phyloP scores from a whole-genome alignment of 2,329 filamentous ascomycete species.

The Aureobasidium sp. region DNA sequence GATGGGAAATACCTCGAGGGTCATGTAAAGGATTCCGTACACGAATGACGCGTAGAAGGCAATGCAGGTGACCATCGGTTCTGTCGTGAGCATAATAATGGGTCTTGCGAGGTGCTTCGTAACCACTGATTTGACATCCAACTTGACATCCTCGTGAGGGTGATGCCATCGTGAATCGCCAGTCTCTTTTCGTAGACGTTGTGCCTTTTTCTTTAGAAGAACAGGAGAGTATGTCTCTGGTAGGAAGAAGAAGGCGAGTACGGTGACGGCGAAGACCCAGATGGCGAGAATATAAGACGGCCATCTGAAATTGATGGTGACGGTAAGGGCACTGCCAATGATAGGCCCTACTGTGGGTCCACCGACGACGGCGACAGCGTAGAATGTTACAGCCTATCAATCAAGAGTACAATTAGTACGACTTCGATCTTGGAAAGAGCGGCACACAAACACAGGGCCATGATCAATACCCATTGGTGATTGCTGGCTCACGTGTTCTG shows the following conservation, averaged over 20 bases:
- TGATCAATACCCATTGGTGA: no score
- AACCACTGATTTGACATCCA: conserved; percentile 35
- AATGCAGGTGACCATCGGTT: conserved; percentile 43
- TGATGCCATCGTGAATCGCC: conserved; percentile 37
- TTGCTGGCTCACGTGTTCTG: no score
- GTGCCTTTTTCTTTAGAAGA: conserved; percentile 35
- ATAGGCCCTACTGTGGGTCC: conserved; percentile 38
- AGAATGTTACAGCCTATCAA: conserved; percentile 31
- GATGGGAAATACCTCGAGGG: conserved; percentile 43
- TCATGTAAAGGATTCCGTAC: conserved; percentile 43
- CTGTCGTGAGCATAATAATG: conserved; percentile 39
- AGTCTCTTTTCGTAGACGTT: conserved; percentile 32
- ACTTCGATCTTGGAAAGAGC: no score
- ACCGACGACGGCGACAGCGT: conserved; percentile 35
- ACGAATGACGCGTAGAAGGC: conserved; percentile 41
- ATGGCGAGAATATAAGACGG: conserved; percentile 40
- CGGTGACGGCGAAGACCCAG: conserved; percentile 28
- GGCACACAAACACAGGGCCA: no score
- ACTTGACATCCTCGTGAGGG: conserved; percentile 39
- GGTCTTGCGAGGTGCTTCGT: conserved; percentile 40
- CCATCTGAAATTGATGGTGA: conserved; percentile 41
- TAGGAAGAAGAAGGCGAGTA: conserved; percentile 27
- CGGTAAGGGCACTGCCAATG: conserved; percentile 35
- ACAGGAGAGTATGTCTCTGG: conserved; percentile 37
- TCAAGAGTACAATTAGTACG: no score